Evolutionary conservation across 306 rosid species (phyloP).

Genomic region (Corylus avellana): DNA sequence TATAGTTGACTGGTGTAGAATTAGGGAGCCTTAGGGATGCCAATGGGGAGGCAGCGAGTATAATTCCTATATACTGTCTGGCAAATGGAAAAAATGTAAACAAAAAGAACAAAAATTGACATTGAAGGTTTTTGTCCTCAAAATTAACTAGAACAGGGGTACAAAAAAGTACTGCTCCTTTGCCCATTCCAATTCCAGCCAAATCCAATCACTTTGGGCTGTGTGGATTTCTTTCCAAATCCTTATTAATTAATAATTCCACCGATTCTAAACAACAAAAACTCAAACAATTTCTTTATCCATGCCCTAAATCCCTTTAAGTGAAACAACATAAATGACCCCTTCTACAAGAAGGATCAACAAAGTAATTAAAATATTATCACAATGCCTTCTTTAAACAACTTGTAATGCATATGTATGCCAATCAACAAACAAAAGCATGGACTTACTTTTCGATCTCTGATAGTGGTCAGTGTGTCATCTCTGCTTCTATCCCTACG

Average conservation of each 20-base stretch:
- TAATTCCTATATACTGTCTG: not conserved
- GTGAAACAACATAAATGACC: not conserved
- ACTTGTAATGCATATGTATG: slow-evolving; percentile 10
- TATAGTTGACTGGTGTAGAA: not conserved
- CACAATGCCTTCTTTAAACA: not conserved
- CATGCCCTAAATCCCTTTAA: not conserved
- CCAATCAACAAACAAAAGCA: slow-evolving; percentile 15
- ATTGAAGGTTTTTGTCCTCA: not conserved
- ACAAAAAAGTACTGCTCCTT: not conserved
- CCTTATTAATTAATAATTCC: not conserved
- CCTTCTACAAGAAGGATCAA: not conserved
- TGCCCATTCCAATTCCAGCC: not conserved
- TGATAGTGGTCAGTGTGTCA: slow-evolving; percentile 40
- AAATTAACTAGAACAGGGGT: not conserved
- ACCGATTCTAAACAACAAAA: not conserved
- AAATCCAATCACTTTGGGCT: not conserved
- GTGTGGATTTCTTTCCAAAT: not conserved
- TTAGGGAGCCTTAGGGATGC: not conserved
- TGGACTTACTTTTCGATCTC: slow-evolving; percentile 69
- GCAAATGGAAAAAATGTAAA: too few species aligned
- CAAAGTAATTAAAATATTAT: not conserved
- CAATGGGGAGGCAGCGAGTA: not conserved
- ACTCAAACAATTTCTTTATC: not conserved
- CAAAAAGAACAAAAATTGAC: not conserved
- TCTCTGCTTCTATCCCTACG: slow-evolving; percentile 62